Percentiles rank a stretch among this genome's conserved stretches.
Conservation (phyloP, 129 eudicot genomes). For the Saussurea involucrata region DNA sequence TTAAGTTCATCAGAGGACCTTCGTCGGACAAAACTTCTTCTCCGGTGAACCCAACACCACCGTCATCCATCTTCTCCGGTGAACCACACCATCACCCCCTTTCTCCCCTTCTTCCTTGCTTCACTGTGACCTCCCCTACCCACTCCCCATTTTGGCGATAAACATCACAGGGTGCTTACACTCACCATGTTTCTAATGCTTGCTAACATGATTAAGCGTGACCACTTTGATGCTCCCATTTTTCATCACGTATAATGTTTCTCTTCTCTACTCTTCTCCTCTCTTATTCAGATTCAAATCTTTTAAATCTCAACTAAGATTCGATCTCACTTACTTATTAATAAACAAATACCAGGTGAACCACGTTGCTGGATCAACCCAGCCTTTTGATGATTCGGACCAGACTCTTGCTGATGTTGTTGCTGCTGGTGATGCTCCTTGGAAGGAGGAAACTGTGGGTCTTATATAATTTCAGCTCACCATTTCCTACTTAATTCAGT, state of each 20-base stretch:
- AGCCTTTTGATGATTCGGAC: conserved; percentile 39
- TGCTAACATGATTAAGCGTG: conserved; percentile 82
- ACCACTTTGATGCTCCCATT: conserved; percentile 65
- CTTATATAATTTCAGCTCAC: conserved; percentile 71
- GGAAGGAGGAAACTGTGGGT: conserved; percentile 56
- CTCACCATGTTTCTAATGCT: conserved; percentile 94
- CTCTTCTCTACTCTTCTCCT: not conserved
- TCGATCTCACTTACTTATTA: not conserved
- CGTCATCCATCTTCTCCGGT: too few relatives aligned
- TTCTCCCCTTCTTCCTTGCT: too few relatives aligned
- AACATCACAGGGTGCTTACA: conserved; percentile 82
- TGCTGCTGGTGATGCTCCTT: conserved; percentile 41
- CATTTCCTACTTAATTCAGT: not conserved
- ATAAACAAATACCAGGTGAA: conserved; percentile 13
- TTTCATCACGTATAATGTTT: conserved; percentile 35
- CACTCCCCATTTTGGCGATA: too few relatives aligned
- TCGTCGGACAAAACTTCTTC: too few relatives aligned
- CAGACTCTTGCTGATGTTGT: conserved; percentile 22
- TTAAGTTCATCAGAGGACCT: too few relatives aligned
- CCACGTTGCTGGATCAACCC: conserved; percentile 27
- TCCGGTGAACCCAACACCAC: too few relatives aligned
- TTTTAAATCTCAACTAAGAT: not conserved
- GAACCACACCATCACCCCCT: too few relatives aligned
- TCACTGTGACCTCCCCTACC: too few relatives aligned
- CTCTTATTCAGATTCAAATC: not conserved